Percentiles rank a stretch among this genome's conserved stretches.
These are phyloP conservation scores for Syzygium oleosum DNA, from an alignment of 345 rosid species.

Conservation along the genomic window DNA sequence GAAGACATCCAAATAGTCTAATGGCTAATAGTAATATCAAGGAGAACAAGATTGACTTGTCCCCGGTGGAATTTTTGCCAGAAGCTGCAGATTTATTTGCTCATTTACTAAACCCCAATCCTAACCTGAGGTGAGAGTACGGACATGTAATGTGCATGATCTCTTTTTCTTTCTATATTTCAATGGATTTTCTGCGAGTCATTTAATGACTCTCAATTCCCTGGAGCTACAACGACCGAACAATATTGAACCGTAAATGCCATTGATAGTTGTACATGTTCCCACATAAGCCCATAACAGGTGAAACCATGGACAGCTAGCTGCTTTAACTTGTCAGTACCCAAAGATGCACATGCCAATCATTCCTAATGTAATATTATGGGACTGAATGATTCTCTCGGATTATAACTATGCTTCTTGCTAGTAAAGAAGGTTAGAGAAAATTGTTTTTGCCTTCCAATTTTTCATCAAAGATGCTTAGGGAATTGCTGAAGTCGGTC, in stretches of 20 bases:
- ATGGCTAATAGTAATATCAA: constrained; percentile 79
- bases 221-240: background rate
- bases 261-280: background rate
- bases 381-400: background rate
- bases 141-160: background rate
- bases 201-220: background rate
- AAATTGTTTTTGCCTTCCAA: background rate
- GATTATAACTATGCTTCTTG: background rate
- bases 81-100: constrained; percentile 77
- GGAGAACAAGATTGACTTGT: constrained; percentile 53
- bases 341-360: background rate
- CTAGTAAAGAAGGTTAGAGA: background rate
- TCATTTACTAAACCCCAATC: constrained; percentile 48
- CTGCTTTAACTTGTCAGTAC: background rate
- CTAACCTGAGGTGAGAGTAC: constrained; percentile 52
- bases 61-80: constrained; percentile 48
- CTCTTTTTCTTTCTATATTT: background rate
- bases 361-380: background rate
- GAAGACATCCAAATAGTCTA: constrained; percentile 69
- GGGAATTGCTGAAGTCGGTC: background rate
- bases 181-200: background rate
- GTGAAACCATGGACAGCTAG: background rate
- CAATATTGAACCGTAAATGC: background rate
- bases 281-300: background rate
- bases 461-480: background rate